These are phyloP conservation scores for Hypoxylon sp. DNA, from an alignment of 2,329 filamentous ascomycete species.

Conservation along the genomic window DNA sequence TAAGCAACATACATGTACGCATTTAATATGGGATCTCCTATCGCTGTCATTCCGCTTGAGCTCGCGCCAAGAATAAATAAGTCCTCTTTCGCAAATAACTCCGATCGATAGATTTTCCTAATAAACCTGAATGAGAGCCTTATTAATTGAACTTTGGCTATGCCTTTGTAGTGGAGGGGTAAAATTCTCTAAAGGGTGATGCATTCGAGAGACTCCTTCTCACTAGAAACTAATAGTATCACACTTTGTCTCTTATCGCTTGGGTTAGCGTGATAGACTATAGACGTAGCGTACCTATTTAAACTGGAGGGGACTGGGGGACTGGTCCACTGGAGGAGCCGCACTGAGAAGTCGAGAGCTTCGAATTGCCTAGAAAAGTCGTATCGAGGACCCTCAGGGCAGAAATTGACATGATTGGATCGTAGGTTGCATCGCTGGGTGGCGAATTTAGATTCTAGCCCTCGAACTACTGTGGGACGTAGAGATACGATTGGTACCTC, in stretches of 20 bases:
- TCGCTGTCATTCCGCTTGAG: not conserved
- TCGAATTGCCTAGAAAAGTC: not conserved
- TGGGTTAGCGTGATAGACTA: not conserved
- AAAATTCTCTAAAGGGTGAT: not conserved
- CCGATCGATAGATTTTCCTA: not conserved
- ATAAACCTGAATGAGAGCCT: not conserved
- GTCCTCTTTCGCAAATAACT: not conserved
- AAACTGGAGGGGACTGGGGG: no score
- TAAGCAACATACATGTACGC: not conserved
- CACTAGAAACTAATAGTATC: not conserved
- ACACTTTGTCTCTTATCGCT: not conserved
- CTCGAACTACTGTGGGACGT: not conserved
- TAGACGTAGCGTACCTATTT: no score
- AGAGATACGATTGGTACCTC: not conserved
- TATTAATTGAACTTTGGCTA: not conserved
- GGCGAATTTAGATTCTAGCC: not conserved
- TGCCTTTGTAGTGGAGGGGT: not conserved
- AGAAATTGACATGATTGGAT: constrained; percentile 9
- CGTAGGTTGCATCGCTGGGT: constrained; percentile 7
- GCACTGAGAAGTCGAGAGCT: not conserved
- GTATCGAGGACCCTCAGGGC: not conserved
- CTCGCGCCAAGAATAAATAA: not conserved
- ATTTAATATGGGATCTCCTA: not conserved
- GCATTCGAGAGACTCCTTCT: not conserved
- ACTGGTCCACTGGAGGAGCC: not conserved